Evolutionary conservation across 2,329 filamentous ascomycete genomes (phyloP).

Genomic region (Clonostachys chloroleuca): DNA sequence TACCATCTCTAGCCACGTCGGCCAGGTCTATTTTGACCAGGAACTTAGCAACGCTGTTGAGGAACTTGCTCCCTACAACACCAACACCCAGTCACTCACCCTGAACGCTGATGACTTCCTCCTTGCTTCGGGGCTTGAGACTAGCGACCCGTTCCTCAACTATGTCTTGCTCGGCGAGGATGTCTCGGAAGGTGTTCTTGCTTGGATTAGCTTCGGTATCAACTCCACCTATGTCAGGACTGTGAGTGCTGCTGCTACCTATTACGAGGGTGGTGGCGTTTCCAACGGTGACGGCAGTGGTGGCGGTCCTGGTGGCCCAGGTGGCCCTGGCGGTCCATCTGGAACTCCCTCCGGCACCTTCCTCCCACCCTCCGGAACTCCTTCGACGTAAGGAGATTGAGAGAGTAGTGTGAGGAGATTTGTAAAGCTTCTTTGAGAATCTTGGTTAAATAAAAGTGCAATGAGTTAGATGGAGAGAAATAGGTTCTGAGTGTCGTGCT

Average conservation of each 20-base stretch:
- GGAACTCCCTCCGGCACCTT: not conserved
- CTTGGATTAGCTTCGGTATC: conserved; percentile 49
- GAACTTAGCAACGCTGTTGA: conserved; percentile 34
- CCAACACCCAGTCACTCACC: conserved; percentile 78
- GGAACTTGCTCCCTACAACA: conserved; percentile 65
- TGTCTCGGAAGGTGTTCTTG: conserved; percentile 45
- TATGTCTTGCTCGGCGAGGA: conserved; percentile 52
- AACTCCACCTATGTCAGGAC: conserved; percentile 17
- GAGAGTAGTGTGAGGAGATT: too few species aligned
- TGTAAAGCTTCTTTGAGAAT: too few species aligned
- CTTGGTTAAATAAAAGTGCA: too few species aligned
- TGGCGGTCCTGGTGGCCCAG: too few species aligned
- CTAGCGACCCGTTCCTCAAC: conserved; percentile 51
- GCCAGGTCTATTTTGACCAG: conserved; percentile 62
- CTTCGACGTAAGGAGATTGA: too few species aligned
- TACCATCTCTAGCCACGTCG: conserved; percentile 48
- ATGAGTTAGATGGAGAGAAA: too few species aligned
- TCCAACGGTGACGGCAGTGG: too few species aligned
- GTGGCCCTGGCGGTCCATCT: not conserved
- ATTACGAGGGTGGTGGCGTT: too few species aligned
- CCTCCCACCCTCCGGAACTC: conserved; percentile 30
- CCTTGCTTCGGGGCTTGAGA: conserved; percentile 37
- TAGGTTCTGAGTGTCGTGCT: too few species aligned
- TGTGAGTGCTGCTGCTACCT: too few species aligned
- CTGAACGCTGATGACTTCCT: conserved; percentile 55